Evolutionary conservation across 441 rosid genomes (phyloP).

Genomic region (Gossypium aridum): DNA sequence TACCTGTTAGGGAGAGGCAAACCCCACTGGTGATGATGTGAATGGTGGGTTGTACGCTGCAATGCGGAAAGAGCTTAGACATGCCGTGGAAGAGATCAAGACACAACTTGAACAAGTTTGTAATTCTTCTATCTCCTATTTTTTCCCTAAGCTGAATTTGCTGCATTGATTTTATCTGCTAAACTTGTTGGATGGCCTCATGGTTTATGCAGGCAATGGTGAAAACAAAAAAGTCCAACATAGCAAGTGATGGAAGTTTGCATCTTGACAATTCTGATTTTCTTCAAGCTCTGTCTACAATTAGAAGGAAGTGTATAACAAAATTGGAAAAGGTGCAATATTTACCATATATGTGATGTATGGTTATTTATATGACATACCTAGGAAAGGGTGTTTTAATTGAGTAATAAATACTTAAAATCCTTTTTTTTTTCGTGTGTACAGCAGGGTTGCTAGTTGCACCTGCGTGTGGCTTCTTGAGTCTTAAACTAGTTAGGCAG

Average conservation of each 20-base stretch:
- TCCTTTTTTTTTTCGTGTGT: not conserved
- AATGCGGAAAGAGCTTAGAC: slow-evolving; percentile 66
- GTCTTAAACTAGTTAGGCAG: not conserved
- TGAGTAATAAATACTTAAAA: not conserved
- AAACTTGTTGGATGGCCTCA: slow-evolving; percentile 11
- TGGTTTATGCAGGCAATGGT: slow-evolving; percentile 41
- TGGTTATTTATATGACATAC: not conserved
- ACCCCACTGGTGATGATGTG: slow-evolving; percentile 38
- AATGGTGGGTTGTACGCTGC: slow-evolving; percentile 43
- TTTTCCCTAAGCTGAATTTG: not conserved
- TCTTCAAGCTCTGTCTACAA: slow-evolving; percentile 37
- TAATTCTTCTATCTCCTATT: not conserved
- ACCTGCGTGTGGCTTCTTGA: not conserved
- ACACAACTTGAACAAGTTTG: slow-evolving; percentile 49
- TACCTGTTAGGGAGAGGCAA: slow-evolving; percentile 33
- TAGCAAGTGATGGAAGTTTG: slow-evolving; percentile 23
- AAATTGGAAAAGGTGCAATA: slow-evolving; percentile 51
- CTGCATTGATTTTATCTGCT: slow-evolving; percentile 10
- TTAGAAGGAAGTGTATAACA: slow-evolving; percentile 43
- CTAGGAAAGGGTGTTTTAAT: not conserved
- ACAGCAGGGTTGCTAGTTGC: not conserved
- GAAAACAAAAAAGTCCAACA: slow-evolving; percentile 31
- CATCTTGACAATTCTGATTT: slow-evolving; percentile 34
- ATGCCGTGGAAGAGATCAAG: slow-evolving; percentile 67
- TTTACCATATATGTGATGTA: not conserved